These are phyloP conservation scores for Solanum etuberosum DNA, from an alignment of 257 asterid species.

Conservation along the genomic window DNA sequence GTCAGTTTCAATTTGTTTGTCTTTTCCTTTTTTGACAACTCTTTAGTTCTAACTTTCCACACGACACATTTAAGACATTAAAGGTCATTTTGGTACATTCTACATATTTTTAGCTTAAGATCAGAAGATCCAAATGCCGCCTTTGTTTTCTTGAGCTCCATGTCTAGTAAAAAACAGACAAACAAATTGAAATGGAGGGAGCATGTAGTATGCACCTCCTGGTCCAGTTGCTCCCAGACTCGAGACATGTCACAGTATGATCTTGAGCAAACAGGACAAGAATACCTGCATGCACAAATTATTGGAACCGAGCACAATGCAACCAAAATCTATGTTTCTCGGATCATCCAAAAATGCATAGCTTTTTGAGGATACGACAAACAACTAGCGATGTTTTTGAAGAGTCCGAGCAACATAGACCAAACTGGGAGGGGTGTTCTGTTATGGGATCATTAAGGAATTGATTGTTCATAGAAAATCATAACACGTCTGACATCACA, in stretches of 20 bases:
- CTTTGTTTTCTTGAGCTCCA: background rate
- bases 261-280: slow-evolving; percentile 61
- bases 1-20: background rate
- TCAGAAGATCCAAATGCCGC: background rate
- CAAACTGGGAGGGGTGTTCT: background rate
- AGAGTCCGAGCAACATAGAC: background rate
- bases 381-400: background rate
- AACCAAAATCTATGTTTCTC: background rate
- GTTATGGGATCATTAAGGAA: background rate
- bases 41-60: background rate
- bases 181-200: background rate
- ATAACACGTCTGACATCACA: background rate
- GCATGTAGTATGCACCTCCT: slow-evolving; percentile 25
- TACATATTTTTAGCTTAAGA: background rate
- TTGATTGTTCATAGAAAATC: background rate
- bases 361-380: background rate
- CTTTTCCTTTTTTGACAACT: background rate
- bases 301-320: background rate
- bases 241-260: slow-evolving; percentile 55
- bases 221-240: slow-evolving; percentile 52
- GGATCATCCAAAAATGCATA: background rate
- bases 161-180: background rate
- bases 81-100: background rate
- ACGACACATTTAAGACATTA: background rate
- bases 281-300: slow-evolving; percentile 28